Evolutionary conservation across 768 basidiomycete genomes (phyloP), one percentile per base, ranked within the genome.

Genomic region (Wakefieldia striispora): DNA sequence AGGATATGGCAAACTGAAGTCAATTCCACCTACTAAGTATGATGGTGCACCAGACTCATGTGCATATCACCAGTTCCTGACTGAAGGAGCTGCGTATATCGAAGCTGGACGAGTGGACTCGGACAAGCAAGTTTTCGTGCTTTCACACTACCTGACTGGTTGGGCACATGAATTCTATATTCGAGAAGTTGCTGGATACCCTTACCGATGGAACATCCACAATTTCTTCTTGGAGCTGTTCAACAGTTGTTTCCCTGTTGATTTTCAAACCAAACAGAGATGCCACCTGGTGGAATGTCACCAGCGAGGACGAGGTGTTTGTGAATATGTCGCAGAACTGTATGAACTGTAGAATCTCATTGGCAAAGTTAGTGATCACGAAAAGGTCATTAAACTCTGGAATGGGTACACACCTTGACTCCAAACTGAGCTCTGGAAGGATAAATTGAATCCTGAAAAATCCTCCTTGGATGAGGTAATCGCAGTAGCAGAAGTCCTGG

Each of bases 321-420:
- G 49, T 0, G 65, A 63, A 1, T 73, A 64, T 48, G 56, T 67
- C 0, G 60, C 66, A 13, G 64, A 71, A 34, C 50, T 75, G 0
- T 56, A 62, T 6, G 61, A 61, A 11, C 29, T 72, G 2, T 67
- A 61, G 40, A 56, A 56, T 1, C 61, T 62, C 3, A 64, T 73
- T 6, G 70, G 71, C 0, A 43, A 62, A 2, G 49, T 60, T 0
- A 59, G 60, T 4, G 40, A 62, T 6, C 51, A 45, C 0, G 66
- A 70, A 12, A 53, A 62, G 12, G 65, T 73, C 0, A 55, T 67
- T 11, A 65, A 66, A 31, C 55, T 75, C 0, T 77, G 71, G 66
- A 56, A 61, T 16, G 68, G 71, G 0, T 51, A 75, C 9, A 40
- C 43, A 2, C 24, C 50, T 0, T 44, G 57, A 4, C 61, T 75